A percentile compares a stretch with the other conserved stretches of the same genome.
Conservation (phyloP, 2,329 filamentous ascomycete genomes). For the Colletotrichum chrysophilum region DNA sequence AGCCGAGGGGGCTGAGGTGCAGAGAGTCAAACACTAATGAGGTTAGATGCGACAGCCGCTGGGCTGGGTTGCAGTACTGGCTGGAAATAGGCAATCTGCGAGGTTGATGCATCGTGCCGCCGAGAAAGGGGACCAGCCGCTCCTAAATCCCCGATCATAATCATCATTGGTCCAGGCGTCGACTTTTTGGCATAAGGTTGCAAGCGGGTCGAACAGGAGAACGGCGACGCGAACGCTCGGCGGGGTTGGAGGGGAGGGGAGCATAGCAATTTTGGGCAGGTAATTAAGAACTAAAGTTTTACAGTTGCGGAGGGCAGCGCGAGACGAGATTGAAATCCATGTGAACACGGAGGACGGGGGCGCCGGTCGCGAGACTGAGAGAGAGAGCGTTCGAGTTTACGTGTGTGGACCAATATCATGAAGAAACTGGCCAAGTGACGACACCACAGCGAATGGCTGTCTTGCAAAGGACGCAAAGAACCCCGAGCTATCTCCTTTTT, state of each 20-base stretch:
- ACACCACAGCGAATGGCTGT: not conserved
- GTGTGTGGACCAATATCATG: not conserved
- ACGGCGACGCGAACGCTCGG: not conserved
- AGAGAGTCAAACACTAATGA: slow-evolving; percentile 3
- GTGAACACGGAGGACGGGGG: not conserved
- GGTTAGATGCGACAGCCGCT: not conserved
- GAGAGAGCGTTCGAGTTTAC: not conserved
- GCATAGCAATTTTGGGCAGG: not conserved
- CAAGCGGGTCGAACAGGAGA: slow-evolving; percentile 16
- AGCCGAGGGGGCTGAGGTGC: not conserved
- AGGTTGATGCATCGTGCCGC: not conserved
- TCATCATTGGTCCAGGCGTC: not conserved
- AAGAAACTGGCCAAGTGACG: not conserved
- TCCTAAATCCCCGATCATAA: not conserved
- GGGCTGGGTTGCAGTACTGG: not conserved
- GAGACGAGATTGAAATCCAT: not conserved
- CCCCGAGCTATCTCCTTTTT: not conserved
- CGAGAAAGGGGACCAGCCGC: not conserved
- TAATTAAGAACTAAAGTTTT: not conserved
- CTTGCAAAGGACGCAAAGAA: not conserved
- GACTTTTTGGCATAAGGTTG: not conserved
- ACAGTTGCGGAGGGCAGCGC: not conserved
- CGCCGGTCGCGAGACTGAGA: not conserved
- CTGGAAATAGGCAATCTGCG: not conserved
- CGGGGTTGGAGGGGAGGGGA: not conserved